Percentiles rank a stretch among this genome's conserved stretches.
These are phyloP conservation scores for Dryas alaskensis DNA, from an alignment of 306 rosid species.

Conservation along the genomic window DNA sequence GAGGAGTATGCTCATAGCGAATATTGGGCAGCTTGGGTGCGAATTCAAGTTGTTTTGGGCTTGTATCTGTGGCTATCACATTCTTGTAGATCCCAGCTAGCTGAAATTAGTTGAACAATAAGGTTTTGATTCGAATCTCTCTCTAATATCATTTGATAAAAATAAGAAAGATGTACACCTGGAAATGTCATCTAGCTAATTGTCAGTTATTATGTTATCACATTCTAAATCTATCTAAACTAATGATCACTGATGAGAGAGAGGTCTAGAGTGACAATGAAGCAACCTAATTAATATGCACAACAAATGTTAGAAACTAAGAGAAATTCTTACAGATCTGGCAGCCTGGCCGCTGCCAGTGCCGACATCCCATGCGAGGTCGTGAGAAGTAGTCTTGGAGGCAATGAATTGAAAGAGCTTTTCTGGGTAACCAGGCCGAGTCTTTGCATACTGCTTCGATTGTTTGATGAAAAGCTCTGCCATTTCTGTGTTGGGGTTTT, in stretches of 20 bases:
- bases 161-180: no score
- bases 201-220: no score
- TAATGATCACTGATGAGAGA: no score
- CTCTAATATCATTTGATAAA: no score
- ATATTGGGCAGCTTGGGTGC: constrained; percentile 60
- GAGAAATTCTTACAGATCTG: constrained; percentile 39
- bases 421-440: constrained; percentile 64
- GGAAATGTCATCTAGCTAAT: no score
- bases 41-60: constrained; percentile 50
- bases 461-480: constrained; percentile 48
- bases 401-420: constrained; percentile 58
- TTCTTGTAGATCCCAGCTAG: constrained; percentile 52
- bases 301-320: no score
- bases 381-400: constrained; percentile 56
- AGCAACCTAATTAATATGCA: no score
- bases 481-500: constrained; percentile 16
- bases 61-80: constrained; percentile 68
- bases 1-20: constrained; percentile 47
- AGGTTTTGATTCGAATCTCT: no score
- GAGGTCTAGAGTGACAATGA: no score
- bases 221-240: no score
- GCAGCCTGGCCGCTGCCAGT: constrained; percentile 93
- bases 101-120: constrained; percentile 29
- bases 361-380: constrained; percentile 82
- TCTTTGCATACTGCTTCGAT: constrained; percentile 51